Base-by-base conservation (phyloP, 768 basidiomycete genomes). In the Leccinum subtestaceum region DNA sequence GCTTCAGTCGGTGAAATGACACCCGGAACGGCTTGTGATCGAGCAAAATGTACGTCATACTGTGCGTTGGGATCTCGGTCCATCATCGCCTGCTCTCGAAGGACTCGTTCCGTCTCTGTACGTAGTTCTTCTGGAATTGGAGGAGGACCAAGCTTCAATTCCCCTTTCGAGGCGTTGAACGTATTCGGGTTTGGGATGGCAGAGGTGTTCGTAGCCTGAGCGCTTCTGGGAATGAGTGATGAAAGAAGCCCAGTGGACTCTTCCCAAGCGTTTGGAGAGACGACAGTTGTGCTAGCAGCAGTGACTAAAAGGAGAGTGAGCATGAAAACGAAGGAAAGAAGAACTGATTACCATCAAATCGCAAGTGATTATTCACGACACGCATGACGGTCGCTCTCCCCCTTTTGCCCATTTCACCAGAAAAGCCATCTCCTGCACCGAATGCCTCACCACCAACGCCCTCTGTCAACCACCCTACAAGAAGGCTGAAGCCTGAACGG, bases 391-490 rank as follows among this genome's bases (percentile, higher is more conserved):
- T 84, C 53, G 93, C 88, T 65, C 97, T 81, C 5, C 94, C 93
- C 60, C 95, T 79, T 67, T 89, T 87, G 19, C 92, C 93, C 57
- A 83, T 83, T 64, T 93, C 88, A 1, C 91, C 93, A 32, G 86
- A 79, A 66, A 93, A 92, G 0, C 93, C 88, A 53, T 86, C 83
- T 8, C 93, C 87, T 58, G 81, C 77, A 53, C 95, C 95, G 63
- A 88, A 71, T n/a, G 87, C 82, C 71, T 93, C 92, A 57, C 95
- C 88, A 59, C 95, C 86, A 56, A 88, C 79, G 15, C 94, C 95
- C 70, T 98, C 95, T 23, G 93, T 97, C 57, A 98, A 76, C 97
- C 97, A 99, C 31, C 96, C 95, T 2, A 98, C 81, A 8, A 99
- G 79, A 29, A 99, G 84, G 47, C 89, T 84, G 70, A 97, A 96